Evolutionary conservation across 164 flowering plant species (phyloP), one percentile per base, ranked within the genome.

Genomic region (Magnolia changhungtana): DNA sequence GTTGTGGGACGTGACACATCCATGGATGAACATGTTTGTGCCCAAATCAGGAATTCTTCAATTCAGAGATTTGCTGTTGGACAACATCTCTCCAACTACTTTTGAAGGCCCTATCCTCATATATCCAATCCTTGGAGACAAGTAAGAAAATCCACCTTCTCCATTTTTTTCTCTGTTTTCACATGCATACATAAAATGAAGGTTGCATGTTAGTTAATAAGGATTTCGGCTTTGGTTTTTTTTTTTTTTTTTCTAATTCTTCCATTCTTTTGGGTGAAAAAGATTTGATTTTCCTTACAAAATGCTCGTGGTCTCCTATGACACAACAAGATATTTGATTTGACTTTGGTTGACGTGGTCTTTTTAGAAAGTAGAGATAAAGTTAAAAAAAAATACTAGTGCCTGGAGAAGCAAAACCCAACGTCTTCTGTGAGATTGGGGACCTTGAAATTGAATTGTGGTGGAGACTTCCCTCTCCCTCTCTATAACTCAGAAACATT

Each of bases 1-100:
- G 7, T 72, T 82, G n/a, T 87, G 89, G 89, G 84, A 87, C 45
- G 86, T 87, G 13, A 55, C 89, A 8, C 89, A 87, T 69, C 87
- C 89, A 21, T 87, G 89, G 89, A 75, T 87, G 9, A 85, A 87
- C 69, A 78, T 87, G 73, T 76, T 84, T 72, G 82, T 87, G 72
- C 87, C 89, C 19, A 78, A 76, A 50, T 75, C 85, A 11, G 77
- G 81, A 51, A 82, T 87, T 19, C n/a, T 63, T 9, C 74, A 77
- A 31, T 84, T 86, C 77, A 78, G 45, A 8, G 86, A 81, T 61
- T 20, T 84, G 72, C 55, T 84, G 76, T 49, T 81, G 78, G 79
- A 81, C 9, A 77, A 59, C 69, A 81, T 83, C 70, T 77, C 86
- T 18, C 77, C 84, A 58, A 52, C n/a, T 23, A 51, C 83, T 50